Base-by-base conservation (phyloP, 371 early-diverging fungal species). In the Mortierella sp. region DNA sequence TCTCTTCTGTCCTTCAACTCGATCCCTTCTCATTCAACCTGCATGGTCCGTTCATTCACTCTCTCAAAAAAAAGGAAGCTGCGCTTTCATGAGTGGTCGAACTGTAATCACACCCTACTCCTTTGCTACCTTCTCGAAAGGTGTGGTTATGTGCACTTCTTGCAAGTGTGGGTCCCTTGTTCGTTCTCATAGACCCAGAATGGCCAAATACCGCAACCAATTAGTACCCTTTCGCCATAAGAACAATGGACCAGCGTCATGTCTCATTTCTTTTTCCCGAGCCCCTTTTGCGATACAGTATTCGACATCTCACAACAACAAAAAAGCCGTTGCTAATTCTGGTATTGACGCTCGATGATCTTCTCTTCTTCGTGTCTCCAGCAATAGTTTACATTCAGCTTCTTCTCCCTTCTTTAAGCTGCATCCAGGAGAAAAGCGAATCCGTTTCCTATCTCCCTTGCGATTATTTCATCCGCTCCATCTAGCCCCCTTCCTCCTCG, bases 241-340 rank as follows among this genome's bases (percentile, higher is more conserved):
- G 61, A 31, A 61, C 61, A 31, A 61, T 61, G 31, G 31, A 31
- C 13, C 61, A 31, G 61, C 61, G 61, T 28, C 31, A 59, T 59
- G 16, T 31, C 61, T 31, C 14, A 28, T 59, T 59, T 59, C 31
- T 59, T 14, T 57, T 64, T 64, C 24, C 67, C 24, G 67, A 64
- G 24, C 37, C 21, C 24, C 9, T 37, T 21, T 5, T 34, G 37
- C 16, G 21, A 64, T 64, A 14, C 14, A n/a, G n/a, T n/a, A 64
- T 64, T 64, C 67, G 67, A 64, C 16, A 64, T 64, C 67, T 64
- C 37, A 21, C 3, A n/a, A 21, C n/a, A n/a, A 54, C 43, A 64
- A 64, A 64, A 37, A 64, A 64, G 64, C 64, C 64, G 64, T 64
- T 64, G 40, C 21, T 37, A 34, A 64, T 64, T 64, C 67, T 64